Percentiles rank a stretch among this genome's conserved stretches.
Conservation (phyloP, 441 rosid genomes). For the Metrosideros polymorpha region DNA sequence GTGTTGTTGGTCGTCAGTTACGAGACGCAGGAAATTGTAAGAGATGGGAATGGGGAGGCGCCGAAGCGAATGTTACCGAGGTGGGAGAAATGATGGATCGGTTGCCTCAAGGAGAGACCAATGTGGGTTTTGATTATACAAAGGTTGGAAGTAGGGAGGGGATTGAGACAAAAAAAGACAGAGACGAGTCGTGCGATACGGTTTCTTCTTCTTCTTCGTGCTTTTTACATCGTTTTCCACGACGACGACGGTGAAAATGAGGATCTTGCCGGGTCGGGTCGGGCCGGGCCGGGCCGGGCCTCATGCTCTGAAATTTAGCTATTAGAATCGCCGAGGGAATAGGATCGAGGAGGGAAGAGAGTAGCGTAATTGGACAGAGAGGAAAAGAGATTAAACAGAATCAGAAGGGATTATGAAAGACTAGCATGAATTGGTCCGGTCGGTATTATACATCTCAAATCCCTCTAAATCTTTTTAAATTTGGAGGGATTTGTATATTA, state of each 20-base stretch:
- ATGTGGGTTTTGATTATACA: background rate
- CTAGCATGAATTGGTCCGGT: background rate
- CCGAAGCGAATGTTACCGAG: background rate
- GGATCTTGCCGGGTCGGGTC: background rate
- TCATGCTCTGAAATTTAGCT: background rate
- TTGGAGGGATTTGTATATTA: background rate
- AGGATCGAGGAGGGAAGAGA: background rate
- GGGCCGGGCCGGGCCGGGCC: background rate
- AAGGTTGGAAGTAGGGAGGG: background rate
- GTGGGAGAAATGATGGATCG: background rate
- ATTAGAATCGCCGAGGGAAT: background rate
- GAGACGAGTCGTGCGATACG: background rate
- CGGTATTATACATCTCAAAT: background rate
- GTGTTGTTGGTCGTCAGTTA: background rate
- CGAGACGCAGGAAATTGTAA: background rate
- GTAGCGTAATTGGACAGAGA: background rate
- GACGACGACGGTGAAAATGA: background rate
- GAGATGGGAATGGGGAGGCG: background rate
- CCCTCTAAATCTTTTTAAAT: background rate
- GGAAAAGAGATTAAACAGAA: background rate
- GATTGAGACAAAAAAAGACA: background rate
- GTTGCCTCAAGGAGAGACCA: background rate
- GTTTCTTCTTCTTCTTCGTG: background rate
- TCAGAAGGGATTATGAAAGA: background rate
- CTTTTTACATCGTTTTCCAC: background rate